Conservation (phyloP, 371 early-diverging fungal genomes). For the Mycotypha africana region DNA sequence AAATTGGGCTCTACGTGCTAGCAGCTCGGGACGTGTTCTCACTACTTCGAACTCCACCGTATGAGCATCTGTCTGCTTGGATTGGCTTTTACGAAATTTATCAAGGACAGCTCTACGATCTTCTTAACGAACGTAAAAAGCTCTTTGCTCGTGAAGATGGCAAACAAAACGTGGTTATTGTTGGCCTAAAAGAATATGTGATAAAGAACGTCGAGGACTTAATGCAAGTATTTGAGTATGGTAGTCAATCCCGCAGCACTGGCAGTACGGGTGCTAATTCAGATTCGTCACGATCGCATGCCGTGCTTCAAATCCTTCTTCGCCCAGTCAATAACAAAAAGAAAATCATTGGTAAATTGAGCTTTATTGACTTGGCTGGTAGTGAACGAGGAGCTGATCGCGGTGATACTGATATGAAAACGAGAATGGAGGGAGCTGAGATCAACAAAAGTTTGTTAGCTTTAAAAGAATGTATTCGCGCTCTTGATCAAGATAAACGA, state of each 20-base stretch:
- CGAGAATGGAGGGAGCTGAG: conserved; percentile 97
- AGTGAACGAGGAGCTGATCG: conserved; percentile 95
- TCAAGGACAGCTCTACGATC: conserved; percentile 92
- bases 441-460: conserved; percentile 99
- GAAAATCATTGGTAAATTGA: conserved; percentile 61
- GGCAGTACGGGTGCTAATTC: conserved; percentile 85
- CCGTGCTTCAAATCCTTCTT: conserved; percentile 84
- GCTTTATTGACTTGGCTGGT: conserved; percentile 90
- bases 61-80: conserved; percentile 70
- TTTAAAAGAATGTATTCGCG: conserved; percentile 97
- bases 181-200: conserved; percentile 80
- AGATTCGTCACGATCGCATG: conserved; percentile 81
- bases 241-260: conserved; percentile 84
- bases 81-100: conserved; percentile 97
- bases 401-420: conserved; percentile 86
- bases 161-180: conserved; percentile 88
- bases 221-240: conserved; percentile 91
- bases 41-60: conserved; percentile 65
- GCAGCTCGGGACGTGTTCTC: conserved; percentile 91
- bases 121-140: conserved; percentile 85
- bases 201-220: conserved; percentile 80
- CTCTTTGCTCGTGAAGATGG: conserved; percentile 95
- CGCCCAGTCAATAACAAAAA: conserved; percentile 53
- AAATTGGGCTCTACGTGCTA: conserved; percentile 82
- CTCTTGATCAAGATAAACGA: conserved; percentile 90